Base-by-base conservation (phyloP, 257 asterid genomes). In the Ajuga chamaepitys region DNA sequence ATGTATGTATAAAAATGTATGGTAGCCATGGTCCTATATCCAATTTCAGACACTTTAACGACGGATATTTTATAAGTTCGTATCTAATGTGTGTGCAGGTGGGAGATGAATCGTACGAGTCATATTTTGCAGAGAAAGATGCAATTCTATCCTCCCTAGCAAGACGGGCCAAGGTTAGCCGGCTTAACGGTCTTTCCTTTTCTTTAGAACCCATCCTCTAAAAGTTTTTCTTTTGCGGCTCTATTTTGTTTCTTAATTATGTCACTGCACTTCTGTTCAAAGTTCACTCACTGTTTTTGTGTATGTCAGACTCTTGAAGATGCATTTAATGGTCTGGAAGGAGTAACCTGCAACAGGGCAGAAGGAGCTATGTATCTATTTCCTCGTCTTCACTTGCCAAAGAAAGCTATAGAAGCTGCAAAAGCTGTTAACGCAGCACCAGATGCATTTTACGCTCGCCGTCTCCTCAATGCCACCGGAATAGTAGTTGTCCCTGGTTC, bases 321-420 rank as follows among this genome's bases (percentile, higher is more conserved):
- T 16, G 99, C 97, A 40, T 70, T 93, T 3, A 89, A 93, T 66
- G 81, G 78, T 66, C 82, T 93, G 37, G 99, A 93, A 80, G 97
- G 97, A 45, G 85, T 93, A 46, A 80, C 86, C n/a, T 93, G 99
- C 87, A 89, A 93, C 73, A 80, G 88, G 68, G 96, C 97, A 26
- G 99, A 93, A 77, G 99, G 99, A 52, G 99, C 99, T 16, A 93
- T 93, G 99, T 89, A 89, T 66, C 92, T 93, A 26, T 93, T 93
- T 72, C 99, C 99, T 0, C 73, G 95, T 18, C 76, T 93, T 64
- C 56, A 69, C 37, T 79, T 93, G 74, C 95, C 99, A 0, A 76
- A 80, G 47, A 93, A 89, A 71, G 99, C 95, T 5, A 84, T 93
- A 21, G 85, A 82, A 74, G 97, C 92, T 64, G 96, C 99, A 30